These are phyloP conservation scores for Neocallimastix lanati DNA, from an alignment of 192 early-diverging fungal genomes.

Conservation along the genomic window DNA sequence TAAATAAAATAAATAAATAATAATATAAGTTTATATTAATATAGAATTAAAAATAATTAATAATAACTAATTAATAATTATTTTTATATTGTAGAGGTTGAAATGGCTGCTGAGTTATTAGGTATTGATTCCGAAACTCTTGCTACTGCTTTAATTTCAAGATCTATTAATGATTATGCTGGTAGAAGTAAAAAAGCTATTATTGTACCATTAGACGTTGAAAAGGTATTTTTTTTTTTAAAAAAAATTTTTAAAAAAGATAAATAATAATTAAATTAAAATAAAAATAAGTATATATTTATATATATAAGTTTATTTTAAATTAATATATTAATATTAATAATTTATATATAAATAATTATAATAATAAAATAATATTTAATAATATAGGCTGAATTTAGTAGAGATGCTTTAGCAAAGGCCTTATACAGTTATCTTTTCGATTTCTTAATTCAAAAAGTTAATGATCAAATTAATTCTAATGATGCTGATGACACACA, in stretches of 20 bases:
- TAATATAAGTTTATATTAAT: too few relatives aligned
- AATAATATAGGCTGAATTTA: conserved; percentile 56
- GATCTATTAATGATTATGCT: background rate
- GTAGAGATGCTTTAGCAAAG: conserved; percentile 85
- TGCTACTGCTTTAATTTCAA: conserved; percentile 41
- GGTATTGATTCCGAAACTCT: conserved; percentile 53
- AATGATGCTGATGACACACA: conserved; percentile 33
- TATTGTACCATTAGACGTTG: conserved; percentile 70
- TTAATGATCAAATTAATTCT: conserved; percentile 47
- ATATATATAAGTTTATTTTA: too few relatives aligned
- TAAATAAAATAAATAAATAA: too few relatives aligned
- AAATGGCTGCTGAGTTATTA: conserved; percentile 60
- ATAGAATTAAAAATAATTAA: background rate
- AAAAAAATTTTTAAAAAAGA: too few relatives aligned
- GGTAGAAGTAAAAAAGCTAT: conserved; percentile 24
- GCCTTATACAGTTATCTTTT: conserved; percentile 55
- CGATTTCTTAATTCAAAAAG: conserved; percentile 78
- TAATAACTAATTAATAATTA: too few relatives aligned
- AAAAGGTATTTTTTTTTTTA: conserved; percentile 18
- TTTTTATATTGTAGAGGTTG: conserved; percentile 39
- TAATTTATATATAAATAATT: too few relatives aligned
- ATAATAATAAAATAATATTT: too few relatives aligned
- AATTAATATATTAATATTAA: too few relatives aligned
- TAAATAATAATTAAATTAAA: too few relatives aligned
- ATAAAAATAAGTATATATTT: too few relatives aligned